Evolutionary conservation across 2,329 filamentous ascomycete genomes (phyloP).

Genomic region (Penicillium sp.): DNA sequence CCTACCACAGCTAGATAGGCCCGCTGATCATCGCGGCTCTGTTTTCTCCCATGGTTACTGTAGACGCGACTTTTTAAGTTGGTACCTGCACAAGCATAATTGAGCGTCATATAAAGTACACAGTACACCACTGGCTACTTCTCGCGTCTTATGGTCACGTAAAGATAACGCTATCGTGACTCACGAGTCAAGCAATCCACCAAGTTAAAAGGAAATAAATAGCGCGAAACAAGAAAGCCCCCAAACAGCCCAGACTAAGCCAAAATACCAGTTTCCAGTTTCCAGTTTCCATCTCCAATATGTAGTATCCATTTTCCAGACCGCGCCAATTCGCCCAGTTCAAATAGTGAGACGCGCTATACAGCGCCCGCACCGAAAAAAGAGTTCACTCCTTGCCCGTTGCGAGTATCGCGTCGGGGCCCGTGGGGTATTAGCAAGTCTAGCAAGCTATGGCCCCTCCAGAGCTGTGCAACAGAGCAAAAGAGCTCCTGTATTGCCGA

Average conservation of each 20-base stretch:
- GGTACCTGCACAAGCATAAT: constrained; percentile 7
- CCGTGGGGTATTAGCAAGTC: background rate
- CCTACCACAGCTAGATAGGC: constrained; percentile 6
- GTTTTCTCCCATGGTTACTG: background rate
- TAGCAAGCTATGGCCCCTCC: constrained; percentile 3
- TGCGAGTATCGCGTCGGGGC: constrained; percentile 13
- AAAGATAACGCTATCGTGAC: background rate
- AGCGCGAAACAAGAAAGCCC: background rate
- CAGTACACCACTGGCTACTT: background rate
- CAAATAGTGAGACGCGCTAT: constrained; percentile 27
- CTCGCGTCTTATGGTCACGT: background rate
- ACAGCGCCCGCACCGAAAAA: constrained; percentile 10
- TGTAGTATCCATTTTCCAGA: constrained; percentile 5
- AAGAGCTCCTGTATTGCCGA: no score
- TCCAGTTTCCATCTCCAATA: background rate
- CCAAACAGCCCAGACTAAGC: background rate
- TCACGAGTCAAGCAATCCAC: background rate
- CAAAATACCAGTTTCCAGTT: constrained; percentile 23
- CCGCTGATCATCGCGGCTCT: constrained; percentile 11
- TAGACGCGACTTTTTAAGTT: background rate
- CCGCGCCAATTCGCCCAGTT: constrained; percentile 9
- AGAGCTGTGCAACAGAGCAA: background rate
- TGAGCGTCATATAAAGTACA: background rate
- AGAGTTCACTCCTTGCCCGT: constrained; percentile 17
- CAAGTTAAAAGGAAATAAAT: background rate